Conservation (phyloP, 257 asterid species). For the Linaria vulgaris region DNA sequence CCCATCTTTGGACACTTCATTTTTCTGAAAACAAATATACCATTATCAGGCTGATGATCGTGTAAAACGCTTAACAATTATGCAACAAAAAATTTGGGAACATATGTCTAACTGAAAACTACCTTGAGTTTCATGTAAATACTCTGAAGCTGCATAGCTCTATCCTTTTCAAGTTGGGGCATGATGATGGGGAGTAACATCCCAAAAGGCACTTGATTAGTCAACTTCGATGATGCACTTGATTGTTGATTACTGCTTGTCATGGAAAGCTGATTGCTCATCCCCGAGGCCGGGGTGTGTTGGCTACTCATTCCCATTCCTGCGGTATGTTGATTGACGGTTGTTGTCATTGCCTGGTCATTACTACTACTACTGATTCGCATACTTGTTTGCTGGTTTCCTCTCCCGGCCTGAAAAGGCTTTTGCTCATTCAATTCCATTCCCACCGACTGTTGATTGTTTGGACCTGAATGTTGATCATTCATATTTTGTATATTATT, state of each 20-base stretch:
- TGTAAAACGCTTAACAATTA: too few relatives aligned
- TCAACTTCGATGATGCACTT: slow-evolving; percentile 42
- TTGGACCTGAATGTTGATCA: slow-evolving; percentile 46
- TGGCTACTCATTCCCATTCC: slow-evolving; percentile 40
- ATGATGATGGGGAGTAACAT: slow-evolving; percentile 83
- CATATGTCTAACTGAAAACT: slow-evolving; percentile 14
- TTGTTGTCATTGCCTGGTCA: slow-evolving; percentile 34
- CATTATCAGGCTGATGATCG: slow-evolving; percentile 21
- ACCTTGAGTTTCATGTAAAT: slow-evolving; percentile 76
- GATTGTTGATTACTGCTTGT: slow-evolving; percentile 37
- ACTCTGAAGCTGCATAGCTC: slow-evolving; percentile 82
- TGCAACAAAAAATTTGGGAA: too few relatives aligned
- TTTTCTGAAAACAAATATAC: slow-evolving; percentile 53
- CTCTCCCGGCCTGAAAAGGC: slow-evolving; percentile 37
- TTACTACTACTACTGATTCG: slow-evolving; percentile 31
- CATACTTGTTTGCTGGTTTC: slow-evolving; percentile 36
- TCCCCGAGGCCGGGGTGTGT: slow-evolving; percentile 37
- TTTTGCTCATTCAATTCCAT: slow-evolving; percentile 49
- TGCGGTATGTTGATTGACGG: slow-evolving; percentile 34
- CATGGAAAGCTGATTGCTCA: slow-evolving; percentile 39
- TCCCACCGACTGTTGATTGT: slow-evolving; percentile 38
- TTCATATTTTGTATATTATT: slow-evolving; percentile 44
- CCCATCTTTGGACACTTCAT: slow-evolving; percentile 78
- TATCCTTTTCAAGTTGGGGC: slow-evolving; percentile 88
- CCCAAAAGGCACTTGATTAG: slow-evolving; percentile 92